Base-by-base conservation (phyloP, 1,284 basidiomycete species). In the Irpex sp. region DNA sequence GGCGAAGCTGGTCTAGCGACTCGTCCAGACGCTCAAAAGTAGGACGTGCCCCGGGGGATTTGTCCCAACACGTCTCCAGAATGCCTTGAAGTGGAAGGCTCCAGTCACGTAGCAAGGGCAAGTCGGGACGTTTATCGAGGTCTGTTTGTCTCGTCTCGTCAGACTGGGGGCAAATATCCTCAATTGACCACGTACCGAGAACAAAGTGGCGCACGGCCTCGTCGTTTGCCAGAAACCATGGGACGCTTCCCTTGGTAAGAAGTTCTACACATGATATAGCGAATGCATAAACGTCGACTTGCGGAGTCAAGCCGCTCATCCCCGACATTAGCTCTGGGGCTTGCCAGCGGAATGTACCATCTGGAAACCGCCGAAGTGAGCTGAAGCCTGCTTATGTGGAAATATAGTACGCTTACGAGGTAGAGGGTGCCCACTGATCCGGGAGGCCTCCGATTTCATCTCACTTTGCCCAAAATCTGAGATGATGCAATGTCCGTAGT, bases 391-490 rank as follows among this genome's bases (percentile, higher is more conserved):
- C 51, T 47, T 59, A n/a, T 51, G 60, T 6, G 48, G 56, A 31
- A 52, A 8, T 57, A 34, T 26, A 56, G 40, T 44, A 44, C 4
- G 81, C 87, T 61, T 70, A 90, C 89, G 83, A 62, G 82, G 81
- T 15, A 77, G 76, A 3, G 79, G 72, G 51, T 74, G 77, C 17
- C 85, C 84, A 67, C 84, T 89, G 4, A 88, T 73, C 34, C 84
- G 80, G 69, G 81, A 85, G 2, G 82, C 86, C 70, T 92, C 89
- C 26, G 79, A 82, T 77, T 87, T 90, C 81, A 93, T 86, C 73
- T 90, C 86, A 68, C 84, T 89, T 73, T 93, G 87, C 0, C 90
- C 91, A 72, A 93, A 93, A 71, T 93, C 91, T 11, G 88, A 85
- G 61, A 93, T 85, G 47, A 92, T 79, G 65, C 89, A 92, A 58